phyloP scores from a whole-genome alignment of 78 protist species.

The Protostelium mycophagum region DNA sequence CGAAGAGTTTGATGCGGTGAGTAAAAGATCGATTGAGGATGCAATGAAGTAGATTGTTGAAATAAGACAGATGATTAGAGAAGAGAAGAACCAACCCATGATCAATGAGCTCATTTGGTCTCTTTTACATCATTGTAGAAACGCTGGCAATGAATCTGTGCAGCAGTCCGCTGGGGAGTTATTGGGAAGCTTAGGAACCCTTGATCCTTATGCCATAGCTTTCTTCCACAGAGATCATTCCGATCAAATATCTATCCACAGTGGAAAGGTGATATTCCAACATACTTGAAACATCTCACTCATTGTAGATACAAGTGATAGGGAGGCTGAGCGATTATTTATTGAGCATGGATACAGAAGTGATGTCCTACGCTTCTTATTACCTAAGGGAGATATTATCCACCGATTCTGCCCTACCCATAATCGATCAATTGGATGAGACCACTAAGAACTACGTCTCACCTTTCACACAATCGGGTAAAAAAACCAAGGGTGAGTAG shows the following conservation, averaged over 20 bases:
- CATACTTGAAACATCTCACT: no score
- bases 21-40: neutral
- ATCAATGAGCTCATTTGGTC: neutral
- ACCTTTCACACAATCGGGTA: neutral
- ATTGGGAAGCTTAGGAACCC: neutral
- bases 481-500: neutral
- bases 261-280: no score
- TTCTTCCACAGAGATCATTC: neutral
- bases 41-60: neutral
- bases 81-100: neutral
- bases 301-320: conserved; percentile 3
- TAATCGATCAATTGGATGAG: neutral
- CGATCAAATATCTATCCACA: no score
- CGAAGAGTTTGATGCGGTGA: neutral
- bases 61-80: neutral
- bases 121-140: neutral
- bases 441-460: neutral
- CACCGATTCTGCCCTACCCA: neutral
- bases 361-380: neutral
- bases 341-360: neutral
- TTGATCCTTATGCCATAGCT: conserved; percentile 1
- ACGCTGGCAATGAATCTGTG: neutral
- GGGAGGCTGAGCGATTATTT: neutral
- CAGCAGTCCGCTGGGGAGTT: neutral
- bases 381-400: neutral